These are phyloP conservation scores for Plasmodium vinckei DNA, from an alignment of 169 alveolate genomes.

Conservation along the genomic window DNA sequence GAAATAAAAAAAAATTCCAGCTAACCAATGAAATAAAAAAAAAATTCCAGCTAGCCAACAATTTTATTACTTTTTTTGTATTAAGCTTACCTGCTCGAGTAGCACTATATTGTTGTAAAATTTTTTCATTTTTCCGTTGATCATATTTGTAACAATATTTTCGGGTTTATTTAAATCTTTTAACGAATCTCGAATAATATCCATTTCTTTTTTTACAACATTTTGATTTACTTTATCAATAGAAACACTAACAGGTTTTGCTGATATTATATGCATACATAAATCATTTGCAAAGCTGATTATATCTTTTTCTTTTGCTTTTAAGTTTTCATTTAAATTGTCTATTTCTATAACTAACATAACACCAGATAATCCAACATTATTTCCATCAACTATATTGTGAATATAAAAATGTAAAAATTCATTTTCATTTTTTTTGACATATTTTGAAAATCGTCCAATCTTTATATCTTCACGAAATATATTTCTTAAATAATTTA, in stretches of 20 bases:
- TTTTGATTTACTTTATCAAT: slow-evolving; percentile 24
- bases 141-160: slow-evolving; percentile 39
- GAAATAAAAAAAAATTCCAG: background rate
- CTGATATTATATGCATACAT: slow-evolving; percentile 60
- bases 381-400: slow-evolving; percentile 17
- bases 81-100: slow-evolving; percentile 43
- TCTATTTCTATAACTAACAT: slow-evolving; percentile 45
- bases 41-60: background rate
- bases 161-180: slow-evolving; percentile 32
- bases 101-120: slow-evolving; percentile 41
- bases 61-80: too few relatives aligned
- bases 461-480: slow-evolving; percentile 64
- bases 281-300: slow-evolving; percentile 44
- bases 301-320: slow-evolving; percentile 31
- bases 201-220: slow-evolving; percentile 37
- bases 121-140: slow-evolving; percentile 48
- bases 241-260: slow-evolving; percentile 54
- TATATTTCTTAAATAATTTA: slow-evolving; percentile 60
- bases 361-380: slow-evolving; percentile 51
- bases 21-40: background rate
- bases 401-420: slow-evolving; percentile 67
- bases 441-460: slow-evolving; percentile 40
- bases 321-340: slow-evolving; percentile 18
- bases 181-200: slow-evolving; percentile 42
- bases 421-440: slow-evolving; percentile 26